Percentiles rank a stretch among this genome's conserved stretches.
These are phyloP conservation scores for Cephalotrichum gorgonifer DNA, from an alignment of 2,329 filamentous ascomycete genomes.

Conservation along the genomic window DNA sequence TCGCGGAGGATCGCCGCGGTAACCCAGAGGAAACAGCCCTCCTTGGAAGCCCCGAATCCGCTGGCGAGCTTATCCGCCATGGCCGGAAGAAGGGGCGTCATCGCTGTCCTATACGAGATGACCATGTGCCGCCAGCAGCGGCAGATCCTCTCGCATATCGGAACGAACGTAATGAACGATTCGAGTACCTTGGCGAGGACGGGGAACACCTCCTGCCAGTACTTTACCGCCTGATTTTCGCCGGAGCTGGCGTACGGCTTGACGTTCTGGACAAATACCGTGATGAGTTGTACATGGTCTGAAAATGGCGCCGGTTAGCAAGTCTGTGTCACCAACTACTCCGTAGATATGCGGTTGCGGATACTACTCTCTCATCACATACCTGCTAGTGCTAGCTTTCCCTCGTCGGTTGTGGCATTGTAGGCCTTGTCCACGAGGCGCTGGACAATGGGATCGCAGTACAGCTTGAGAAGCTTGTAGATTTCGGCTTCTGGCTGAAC, in stretches of 20 bases:
- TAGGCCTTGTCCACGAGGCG: slow-evolving; percentile 82
- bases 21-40: slow-evolving; percentile 98
- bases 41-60: slow-evolving; percentile 75
- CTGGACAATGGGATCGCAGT: slow-evolving; percentile 82
- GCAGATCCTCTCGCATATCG: slow-evolving; percentile 88
- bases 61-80: slow-evolving; percentile 82
- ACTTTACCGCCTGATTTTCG: slow-evolving; percentile 85
- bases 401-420: slow-evolving; percentile 68
- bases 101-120: slow-evolving; percentile 85
- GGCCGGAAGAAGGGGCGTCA: slow-evolving; percentile 71
- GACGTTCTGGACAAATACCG: slow-evolving; percentile 72
- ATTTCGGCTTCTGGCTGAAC: slow-evolving; percentile 73
- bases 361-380: slow-evolving; percentile 19
- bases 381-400: slow-evolving; percentile 80
- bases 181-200: slow-evolving; percentile 78
- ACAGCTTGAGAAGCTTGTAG: slow-evolving; percentile 79
- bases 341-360: too few species aligned
- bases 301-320: slow-evolving; percentile 11
- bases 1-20: slow-evolving; percentile 91
- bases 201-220: slow-evolving; percentile 90
- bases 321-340: too few species aligned
- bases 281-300: slow-evolving; percentile 88
- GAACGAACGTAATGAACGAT: slow-evolving; percentile 74
- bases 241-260: slow-evolving; percentile 63
- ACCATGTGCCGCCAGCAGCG: slow-evolving; percentile 96